phyloP scores from a whole-genome alignment of 2,329 filamentous ascomycete genomes.

The Phyllosticta citrichinensis region DNA sequence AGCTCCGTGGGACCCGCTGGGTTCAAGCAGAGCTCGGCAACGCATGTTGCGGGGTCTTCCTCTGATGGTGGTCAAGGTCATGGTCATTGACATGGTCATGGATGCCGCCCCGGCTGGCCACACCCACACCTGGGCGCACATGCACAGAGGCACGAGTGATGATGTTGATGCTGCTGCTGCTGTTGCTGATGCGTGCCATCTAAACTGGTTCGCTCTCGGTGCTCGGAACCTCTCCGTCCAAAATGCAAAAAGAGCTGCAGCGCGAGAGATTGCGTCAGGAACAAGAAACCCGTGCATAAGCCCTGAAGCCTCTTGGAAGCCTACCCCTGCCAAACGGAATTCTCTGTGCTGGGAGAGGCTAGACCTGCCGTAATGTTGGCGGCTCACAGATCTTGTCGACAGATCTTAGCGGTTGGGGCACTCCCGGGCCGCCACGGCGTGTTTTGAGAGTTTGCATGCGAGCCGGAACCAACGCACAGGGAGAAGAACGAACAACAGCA shows the following conservation, averaged over 20 bases:
- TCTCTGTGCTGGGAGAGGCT: slow-evolving; percentile 15
- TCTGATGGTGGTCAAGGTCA: neutral
- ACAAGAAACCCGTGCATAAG: slow-evolving; percentile 25
- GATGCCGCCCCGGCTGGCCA: neutral
- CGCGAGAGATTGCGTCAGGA: slow-evolving; percentile 32
- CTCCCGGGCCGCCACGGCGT: slow-evolving; percentile 5
- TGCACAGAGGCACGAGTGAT: neutral
- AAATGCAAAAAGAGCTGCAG: slow-evolving; percentile 16
- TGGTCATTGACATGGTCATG: neutral
- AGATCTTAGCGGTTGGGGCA: slow-evolving; percentile 8
- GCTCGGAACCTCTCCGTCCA: neutral
- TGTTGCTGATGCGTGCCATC: neutral
- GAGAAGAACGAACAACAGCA: neutral
- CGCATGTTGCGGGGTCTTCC: slow-evolving; percentile 32
- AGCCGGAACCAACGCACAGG: neutral
- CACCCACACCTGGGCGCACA: neutral
- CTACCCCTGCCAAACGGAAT: neutral
- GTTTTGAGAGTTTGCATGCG: neutral
- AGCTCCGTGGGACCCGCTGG: slow-evolving; percentile 27
- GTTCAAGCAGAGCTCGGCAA: slow-evolving; percentile 30
- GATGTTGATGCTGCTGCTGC: neutral
- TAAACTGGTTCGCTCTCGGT: neutral
- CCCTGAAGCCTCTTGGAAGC: slow-evolving; percentile 18
- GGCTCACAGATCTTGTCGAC: slow-evolving; percentile 22
- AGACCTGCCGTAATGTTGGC: slow-evolving; percentile 15